A percentile compares a stretch with the other conserved stretches of the same genome.
phyloP scores from a whole-genome alignment of 371 early-diverging fungal genomes.

The Nematocida sp. region DNA sequence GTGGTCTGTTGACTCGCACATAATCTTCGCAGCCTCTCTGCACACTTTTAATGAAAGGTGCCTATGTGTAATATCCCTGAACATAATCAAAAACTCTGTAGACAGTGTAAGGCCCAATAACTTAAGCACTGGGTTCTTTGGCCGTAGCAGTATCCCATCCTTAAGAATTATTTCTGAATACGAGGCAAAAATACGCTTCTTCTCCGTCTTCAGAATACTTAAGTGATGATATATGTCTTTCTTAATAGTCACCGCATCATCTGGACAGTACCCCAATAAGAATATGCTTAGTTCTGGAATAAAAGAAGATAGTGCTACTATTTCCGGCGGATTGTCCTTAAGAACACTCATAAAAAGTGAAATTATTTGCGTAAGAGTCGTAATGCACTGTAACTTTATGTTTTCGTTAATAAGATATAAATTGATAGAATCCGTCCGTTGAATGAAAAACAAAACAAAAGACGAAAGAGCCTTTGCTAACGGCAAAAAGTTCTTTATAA shows the following conservation, averaged over 20 bases:
- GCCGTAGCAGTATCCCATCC: slow-evolving; percentile 55
- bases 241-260: slow-evolving; percentile 53
- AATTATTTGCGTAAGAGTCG: slow-evolving; percentile 55
- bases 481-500: not conserved
- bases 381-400: slow-evolving; percentile 59
- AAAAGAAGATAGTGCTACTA: slow-evolving; percentile 23
- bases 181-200: slow-evolving; percentile 50
- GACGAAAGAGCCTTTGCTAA: slow-evolving; percentile 18
- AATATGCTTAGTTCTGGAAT: slow-evolving; percentile 58
- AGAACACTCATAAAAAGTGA: slow-evolving; percentile 43
- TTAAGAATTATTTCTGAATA: slow-evolving; percentile 58
- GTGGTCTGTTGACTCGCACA: slow-evolving; percentile 47
- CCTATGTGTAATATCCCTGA: slow-evolving; percentile 55
- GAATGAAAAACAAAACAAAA: slow-evolving; percentile 44
- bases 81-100: slow-evolving; percentile 56
- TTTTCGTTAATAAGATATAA: slow-evolving; percentile 50
- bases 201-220: slow-evolving; percentile 45
- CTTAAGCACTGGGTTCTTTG: slow-evolving; percentile 51
- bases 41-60: slow-evolving; percentile 55
- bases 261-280: slow-evolving; percentile 53
- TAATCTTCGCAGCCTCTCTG: slow-evolving; percentile 44
- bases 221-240: slow-evolving; percentile 61
- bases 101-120: slow-evolving; percentile 51
- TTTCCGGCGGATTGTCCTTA: slow-evolving; percentile 19
- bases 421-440: slow-evolving; percentile 1